A percentile compares a stretch with the other conserved stretches of the same genome.
Evolutionary conservation across 2,329 filamentous ascomycete species (phyloP).

Genomic region (Penicillium psychrosexuale): DNA sequence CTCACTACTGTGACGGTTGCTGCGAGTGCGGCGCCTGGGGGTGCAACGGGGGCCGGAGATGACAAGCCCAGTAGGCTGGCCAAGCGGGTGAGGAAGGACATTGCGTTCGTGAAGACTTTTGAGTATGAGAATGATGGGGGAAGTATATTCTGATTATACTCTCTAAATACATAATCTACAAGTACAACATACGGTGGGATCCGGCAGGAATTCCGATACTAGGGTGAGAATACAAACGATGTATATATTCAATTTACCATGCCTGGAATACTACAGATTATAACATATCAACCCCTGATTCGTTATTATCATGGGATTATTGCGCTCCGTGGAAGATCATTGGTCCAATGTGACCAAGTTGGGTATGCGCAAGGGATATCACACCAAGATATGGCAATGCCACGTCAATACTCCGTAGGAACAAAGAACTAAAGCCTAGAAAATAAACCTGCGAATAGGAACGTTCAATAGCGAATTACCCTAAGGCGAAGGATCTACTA

Average conservation of each 20-base stretch:
- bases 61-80: slow-evolving; percentile 14
- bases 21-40: slow-evolving; percentile 27
- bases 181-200: background rate
- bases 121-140: background rate
- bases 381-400: background rate
- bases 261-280: background rate
- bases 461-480: background rate
- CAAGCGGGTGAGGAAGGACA: slow-evolving; percentile 20
- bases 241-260: background rate
- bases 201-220: background rate
- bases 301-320: background rate
- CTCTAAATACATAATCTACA: background rate
- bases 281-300: too few relatives aligned
- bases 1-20: slow-evolving; percentile 29
- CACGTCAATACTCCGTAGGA: background rate
- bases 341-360: background rate
- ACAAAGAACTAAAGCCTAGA: background rate
- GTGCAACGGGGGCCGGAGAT: slow-evolving; percentile 6
- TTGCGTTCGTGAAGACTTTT: background rate
- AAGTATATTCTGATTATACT: background rate
- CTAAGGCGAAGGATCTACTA: background rate
- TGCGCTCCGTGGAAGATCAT: background rate
- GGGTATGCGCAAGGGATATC: slow-evolving; percentile 3
- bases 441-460: background rate
- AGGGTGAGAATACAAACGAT: background rate